These are phyloP conservation scores for Colletotrichum shisoi DNA, from an alignment of 2,329 filamentous ascomycete species.

Conservation along the genomic window DNA sequence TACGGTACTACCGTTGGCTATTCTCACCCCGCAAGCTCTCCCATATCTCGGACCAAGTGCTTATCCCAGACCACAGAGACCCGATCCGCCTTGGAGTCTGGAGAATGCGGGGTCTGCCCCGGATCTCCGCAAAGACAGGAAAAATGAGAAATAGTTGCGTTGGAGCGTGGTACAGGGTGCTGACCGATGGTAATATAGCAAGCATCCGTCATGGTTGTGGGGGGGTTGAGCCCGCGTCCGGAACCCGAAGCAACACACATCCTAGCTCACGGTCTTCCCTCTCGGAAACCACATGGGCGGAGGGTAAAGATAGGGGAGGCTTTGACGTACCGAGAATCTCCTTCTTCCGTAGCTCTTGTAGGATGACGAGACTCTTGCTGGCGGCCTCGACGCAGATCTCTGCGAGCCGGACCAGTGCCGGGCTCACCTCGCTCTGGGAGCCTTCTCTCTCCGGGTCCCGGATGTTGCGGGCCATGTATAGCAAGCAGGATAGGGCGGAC, in stretches of 20 bases:
- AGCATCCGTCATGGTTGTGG: not conserved
- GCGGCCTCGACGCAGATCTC: slow-evolving; percentile 36
- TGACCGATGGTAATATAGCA: not conserved
- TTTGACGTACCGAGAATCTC: slow-evolving; percentile 9
- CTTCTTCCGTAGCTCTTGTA: slow-evolving; percentile 23
- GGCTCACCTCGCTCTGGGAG: slow-evolving; percentile 12
- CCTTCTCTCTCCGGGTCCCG: slow-evolving; percentile 14
- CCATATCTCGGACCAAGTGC: not conserved
- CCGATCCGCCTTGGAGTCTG: not conserved
- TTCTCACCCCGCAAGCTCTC: not conserved
- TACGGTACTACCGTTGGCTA: not conserved
- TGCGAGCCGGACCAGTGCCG: slow-evolving; percentile 17
- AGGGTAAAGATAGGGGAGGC: too few relatives aligned
- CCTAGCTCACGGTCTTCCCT: not conserved
- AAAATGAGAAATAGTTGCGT: not conserved
- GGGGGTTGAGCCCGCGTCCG: not conserved
- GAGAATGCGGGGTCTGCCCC: slow-evolving; percentile 2
- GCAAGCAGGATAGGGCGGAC: slow-evolving; percentile 29
- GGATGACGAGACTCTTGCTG: slow-evolving; percentile 28
- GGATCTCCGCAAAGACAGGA: slow-evolving; percentile 1
- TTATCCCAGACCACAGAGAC: too few relatives aligned
- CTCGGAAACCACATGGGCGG: not conserved
- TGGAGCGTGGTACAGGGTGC: not conserved
- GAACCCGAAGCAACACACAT: not conserved
- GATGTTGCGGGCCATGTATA: slow-evolving; percentile 32